Percentiles rank a stretch among this genome's conserved stretches.
Conservation (phyloP, 352 stramenopile species). For the Phytophthora pluvialis region DNA sequence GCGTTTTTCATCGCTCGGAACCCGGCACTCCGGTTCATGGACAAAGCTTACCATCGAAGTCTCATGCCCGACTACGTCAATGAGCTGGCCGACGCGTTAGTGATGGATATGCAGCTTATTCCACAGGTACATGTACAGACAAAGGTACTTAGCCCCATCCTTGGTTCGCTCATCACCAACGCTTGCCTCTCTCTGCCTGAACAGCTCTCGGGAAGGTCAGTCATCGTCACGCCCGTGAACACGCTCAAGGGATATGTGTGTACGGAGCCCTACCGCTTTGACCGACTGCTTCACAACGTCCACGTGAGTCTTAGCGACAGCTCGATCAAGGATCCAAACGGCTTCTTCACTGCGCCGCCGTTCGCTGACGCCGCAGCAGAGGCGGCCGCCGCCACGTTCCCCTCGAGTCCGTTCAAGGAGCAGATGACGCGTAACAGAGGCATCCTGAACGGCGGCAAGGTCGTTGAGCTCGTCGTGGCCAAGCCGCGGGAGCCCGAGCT, state of each 20-base stretch:
- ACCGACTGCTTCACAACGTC: constrained; percentile 48
- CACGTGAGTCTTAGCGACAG: constrained; percentile 50
- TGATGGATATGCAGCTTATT: constrained; percentile 57
- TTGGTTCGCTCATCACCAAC: constrained; percentile 7
- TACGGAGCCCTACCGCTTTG: constrained; percentile 49
- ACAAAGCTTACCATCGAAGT: constrained; percentile 64
- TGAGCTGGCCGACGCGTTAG: constrained; percentile 48
- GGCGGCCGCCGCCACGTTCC: constrained; percentile 15
- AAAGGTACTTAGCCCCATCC: constrained; percentile 4
- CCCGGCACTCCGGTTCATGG: constrained; percentile 57
- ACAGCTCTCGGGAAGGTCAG: constrained; percentile 30
- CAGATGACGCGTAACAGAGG: constrained; percentile 60
- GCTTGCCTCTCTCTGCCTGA: constrained; percentile 1
- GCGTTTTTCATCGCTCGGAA: constrained; percentile 64
- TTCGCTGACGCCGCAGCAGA: constrained; percentile 18
- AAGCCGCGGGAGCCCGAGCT: constrained; percentile 48
- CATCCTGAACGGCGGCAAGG: constrained; percentile 45
- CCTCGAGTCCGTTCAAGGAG: constrained; percentile 55
- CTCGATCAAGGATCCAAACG: constrained; percentile 24
- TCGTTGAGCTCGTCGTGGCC: constrained; percentile 43
- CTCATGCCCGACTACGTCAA: constrained; percentile 56
- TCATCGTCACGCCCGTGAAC: constrained; percentile 44
- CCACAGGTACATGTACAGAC: constrained; percentile 39
- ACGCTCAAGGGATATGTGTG: constrained; percentile 69
- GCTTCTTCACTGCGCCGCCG: constrained; percentile 26